These are phyloP conservation scores for Emericellopsis cladophorae DNA, from an alignment of 2,329 filamentous ascomycete genomes.

Conservation along the genomic window DNA sequence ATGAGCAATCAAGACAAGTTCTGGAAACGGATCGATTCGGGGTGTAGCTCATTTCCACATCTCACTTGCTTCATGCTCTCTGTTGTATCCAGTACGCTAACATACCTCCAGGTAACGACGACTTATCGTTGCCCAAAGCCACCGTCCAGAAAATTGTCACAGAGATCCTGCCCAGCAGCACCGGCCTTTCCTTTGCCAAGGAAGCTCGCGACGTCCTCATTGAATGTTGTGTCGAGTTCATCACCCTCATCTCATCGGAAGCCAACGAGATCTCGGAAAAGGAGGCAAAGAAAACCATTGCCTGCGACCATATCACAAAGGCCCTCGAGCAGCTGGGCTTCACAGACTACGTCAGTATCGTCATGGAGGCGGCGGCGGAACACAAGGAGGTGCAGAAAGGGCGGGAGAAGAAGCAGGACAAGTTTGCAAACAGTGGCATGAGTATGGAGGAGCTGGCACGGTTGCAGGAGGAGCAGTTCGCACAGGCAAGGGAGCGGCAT, in stretches of 20 bases:
- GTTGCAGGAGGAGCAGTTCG: slow-evolving; percentile 86
- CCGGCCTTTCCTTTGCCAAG: slow-evolving; percentile 78
- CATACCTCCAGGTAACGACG: slow-evolving; percentile 39
- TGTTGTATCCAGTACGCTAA: background rate
- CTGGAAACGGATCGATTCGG: slow-evolving; percentile 11
- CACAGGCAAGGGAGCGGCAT: slow-evolving; percentile 44
- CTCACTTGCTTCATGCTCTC: background rate
- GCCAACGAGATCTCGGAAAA: slow-evolving; percentile 98
- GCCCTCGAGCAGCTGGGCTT: slow-evolving; percentile 89
- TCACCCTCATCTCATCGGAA: slow-evolving; percentile 95
- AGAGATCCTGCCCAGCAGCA: slow-evolving; percentile 71
- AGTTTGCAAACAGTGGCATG: slow-evolving; percentile 89
- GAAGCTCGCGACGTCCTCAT: slow-evolving; percentile 92
- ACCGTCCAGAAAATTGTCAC: slow-evolving; percentile 79
- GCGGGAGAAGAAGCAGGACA: slow-evolving; percentile 92
- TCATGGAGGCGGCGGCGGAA: slow-evolving; percentile 74
- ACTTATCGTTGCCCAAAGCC: slow-evolving; percentile 52
- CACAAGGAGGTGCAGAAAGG: slow-evolving; percentile 91
- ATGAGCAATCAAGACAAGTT: slow-evolving; percentile 12
- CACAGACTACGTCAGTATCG: slow-evolving; percentile 78
- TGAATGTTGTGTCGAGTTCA: slow-evolving; percentile 98
- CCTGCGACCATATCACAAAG: slow-evolving; percentile 93
- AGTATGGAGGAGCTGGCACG: slow-evolving; percentile 80
- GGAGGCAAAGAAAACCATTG: slow-evolving; percentile 98
- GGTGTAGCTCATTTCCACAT: slow-evolving; percentile 7